Base-by-base conservation (phyloP, 768 basidiomycete species). In the Pulveroboletus ravenelii region DNA sequence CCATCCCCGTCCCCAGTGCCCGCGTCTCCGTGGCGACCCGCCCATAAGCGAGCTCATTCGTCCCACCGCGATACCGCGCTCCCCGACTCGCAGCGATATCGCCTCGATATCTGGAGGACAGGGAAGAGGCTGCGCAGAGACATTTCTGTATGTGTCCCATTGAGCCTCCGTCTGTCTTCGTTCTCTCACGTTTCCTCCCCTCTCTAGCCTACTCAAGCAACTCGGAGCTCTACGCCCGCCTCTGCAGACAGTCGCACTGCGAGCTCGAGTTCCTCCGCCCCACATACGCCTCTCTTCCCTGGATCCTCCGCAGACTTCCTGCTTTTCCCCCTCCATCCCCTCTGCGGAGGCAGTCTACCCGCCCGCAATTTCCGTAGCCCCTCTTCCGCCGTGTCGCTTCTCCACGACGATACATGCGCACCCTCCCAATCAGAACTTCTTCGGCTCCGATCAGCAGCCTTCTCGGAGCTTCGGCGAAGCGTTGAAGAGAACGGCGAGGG, bases 401-500 rank as follows among this genome's bases (percentile, higher is more conserved):
- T 53, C 31, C 50, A 44, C 3, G 56, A 56, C 48, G 69, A 67
- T 43, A n/a, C 47, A 32, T 59, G 50, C 23, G 59, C 62, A 25
- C 51, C 51, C 25, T 57, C 65, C 29, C 43, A 63, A 14, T 62
- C 52, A 6, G 72, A 74, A 42, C 66, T 80, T 5, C 65, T 64
- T 31, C 74, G 71, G 37, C 69, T 86, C 43, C 79, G 80, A 50
- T 80, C 84, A 0, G 73, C 72, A 49, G 86, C 87, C 6, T 85
- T 86, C 52, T 74, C 76, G 66, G 83, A 86, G 55, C 76, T 89
- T 35, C 80, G 74, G 39, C 73, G 75, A 59, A 85, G 78, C 54
- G 74, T 88, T 18, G 73, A 74, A 27, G 79, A 85, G 56, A 80
- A 72, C 54, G 84, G 82, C 17, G 85, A 88, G 57, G 79, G 81